Conservation (phyloP, 2,329 filamentous ascomycete genomes). For the Paecilomyces variotii region DNA sequence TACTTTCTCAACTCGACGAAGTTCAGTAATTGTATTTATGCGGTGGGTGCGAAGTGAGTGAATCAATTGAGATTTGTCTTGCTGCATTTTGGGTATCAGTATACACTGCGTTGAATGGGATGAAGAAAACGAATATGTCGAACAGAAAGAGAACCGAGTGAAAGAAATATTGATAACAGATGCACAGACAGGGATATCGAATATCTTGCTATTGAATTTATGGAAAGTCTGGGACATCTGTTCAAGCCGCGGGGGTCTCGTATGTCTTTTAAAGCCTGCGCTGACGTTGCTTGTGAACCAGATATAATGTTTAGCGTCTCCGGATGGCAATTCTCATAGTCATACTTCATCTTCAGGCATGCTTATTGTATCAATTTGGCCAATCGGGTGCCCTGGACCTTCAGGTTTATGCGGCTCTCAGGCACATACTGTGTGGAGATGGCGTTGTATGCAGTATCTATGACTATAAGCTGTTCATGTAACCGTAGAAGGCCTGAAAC, state of each 20-base stretch:
- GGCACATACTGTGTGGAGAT: background rate
- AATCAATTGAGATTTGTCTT: conserved; percentile 50
- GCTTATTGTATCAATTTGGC: background rate
- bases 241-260: background rate
- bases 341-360: background rate
- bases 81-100: conserved; percentile 19
- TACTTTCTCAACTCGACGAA: conserved; percentile 62
- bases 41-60: conserved; percentile 56
- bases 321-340: background rate
- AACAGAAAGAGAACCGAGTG: background rate
- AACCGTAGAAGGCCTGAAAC: background rate
- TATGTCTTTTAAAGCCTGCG: background rate
- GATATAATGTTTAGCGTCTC: background rate
- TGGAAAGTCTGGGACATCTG: background rate
- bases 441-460: background rate
- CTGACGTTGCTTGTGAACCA: background rate
- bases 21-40: conserved; percentile 65
- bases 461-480: background rate
- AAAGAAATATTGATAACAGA: background rate
- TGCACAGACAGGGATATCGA: background rate
- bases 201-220: background rate
- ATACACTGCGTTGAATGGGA: background rate
- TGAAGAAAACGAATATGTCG: background rate
- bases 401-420: background rate
- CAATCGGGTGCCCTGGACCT: background rate